Evolutionary conservation across 176 grass and related monocot genomes (phyloP), one percentile per base, ranked within the genome.

Genomic region (Oryza glumipatula): DNA sequence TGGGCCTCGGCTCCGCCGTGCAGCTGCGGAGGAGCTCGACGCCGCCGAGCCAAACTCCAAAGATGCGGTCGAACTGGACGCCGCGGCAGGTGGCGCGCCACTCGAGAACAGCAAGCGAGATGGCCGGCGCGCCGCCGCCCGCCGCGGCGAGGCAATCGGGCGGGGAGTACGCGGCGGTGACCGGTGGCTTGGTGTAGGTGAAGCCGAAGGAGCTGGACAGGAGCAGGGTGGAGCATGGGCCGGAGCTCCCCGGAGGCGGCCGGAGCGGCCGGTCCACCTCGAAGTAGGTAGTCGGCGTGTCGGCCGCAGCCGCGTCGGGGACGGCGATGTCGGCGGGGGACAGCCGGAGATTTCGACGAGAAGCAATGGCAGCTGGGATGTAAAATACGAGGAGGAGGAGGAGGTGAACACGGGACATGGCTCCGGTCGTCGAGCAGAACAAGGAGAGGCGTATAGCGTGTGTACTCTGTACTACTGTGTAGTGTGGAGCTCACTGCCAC

Each of bases 21-120:
- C 91, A 88, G 33, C 91, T 79, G 47, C 94, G 91, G 26, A 97
- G 82, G 75, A 97, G 81, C 89, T 97, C 94, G 10, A 82, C 89
- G 76, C 94, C 91, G 24, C 38, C 89, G 10, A 97, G 89, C 94
- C 94, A 97, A 1, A 97, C 82, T 12, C 94, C 91, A 65, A 97
- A 94, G 85, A 94, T 88, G 49, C 89, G 94, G 61, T 92, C 94
- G 82, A 17, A 94, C 82, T 94, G 94, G 19, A 84, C 58, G 23
- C 94, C 91, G 1, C 78, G 86, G 83, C 89, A 97, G 32, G 84
- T 36, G 9, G 94, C 89, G 70, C 85, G 84, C 94, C 91, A 96
- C 83, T 96, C 89, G 2, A 96, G 89, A 8, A 94, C 91, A 48
- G 88, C 89, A 48, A 88, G 86, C 61, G 89, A 80, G 87, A 87